Percentiles rank a stretch among this genome's conserved stretches.
phyloP scores from a whole-genome alignment of 345 rosid species.

The Hevea brasiliensis region DNA sequence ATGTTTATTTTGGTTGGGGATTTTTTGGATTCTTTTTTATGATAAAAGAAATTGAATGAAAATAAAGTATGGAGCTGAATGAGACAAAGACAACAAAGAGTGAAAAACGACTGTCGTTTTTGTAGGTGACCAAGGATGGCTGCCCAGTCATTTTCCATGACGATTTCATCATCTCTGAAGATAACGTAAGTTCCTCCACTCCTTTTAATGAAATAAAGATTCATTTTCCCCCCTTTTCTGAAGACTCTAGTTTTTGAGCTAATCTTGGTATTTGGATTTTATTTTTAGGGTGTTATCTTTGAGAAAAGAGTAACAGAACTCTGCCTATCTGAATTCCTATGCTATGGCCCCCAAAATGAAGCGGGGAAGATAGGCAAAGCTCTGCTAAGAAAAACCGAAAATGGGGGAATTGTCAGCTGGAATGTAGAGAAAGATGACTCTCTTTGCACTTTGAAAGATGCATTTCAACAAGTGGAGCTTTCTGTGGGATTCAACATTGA shows the following conservation, averaged over 20 bases:
- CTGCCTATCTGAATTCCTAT: slow-evolving; percentile 59
- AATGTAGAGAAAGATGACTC: slow-evolving; percentile 69
- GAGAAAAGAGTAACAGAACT: slow-evolving; percentile 85
- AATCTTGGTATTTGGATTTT: neutral
- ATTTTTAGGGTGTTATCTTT: slow-evolving; percentile 57
- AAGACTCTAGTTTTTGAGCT: neutral
- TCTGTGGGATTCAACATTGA: slow-evolving; percentile 85
- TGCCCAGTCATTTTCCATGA: slow-evolving; percentile 97
- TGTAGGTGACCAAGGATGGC: slow-evolving; percentile 90
- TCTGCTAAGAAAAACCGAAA: slow-evolving; percentile 66
- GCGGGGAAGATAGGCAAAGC: slow-evolving; percentile 48
- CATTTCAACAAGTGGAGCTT: slow-evolving; percentile 68
- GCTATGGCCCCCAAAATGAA: slow-evolving; percentile 73
- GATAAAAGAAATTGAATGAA: neutral
- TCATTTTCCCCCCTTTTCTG: neutral
- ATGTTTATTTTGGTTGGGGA: slow-evolving; percentile 9
- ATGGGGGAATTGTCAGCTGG: slow-evolving; percentile 71
- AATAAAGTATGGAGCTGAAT: slow-evolving; percentile 13
- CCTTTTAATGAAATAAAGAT: no score
- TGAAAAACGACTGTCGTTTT: slow-evolving; percentile 34
- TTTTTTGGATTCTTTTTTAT: neutral
- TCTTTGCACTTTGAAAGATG: slow-evolving; percentile 74
- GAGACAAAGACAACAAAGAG: slow-evolving; percentile 14
- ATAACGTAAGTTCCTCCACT: slow-evolving; percentile 54
- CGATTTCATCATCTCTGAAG: slow-evolving; percentile 68